Evolutionary conservation across 2,329 filamentous ascomycete genomes (phyloP), one percentile per base, ranked within the genome.

Genomic region (Nigrograna mackinnonii): DNA sequence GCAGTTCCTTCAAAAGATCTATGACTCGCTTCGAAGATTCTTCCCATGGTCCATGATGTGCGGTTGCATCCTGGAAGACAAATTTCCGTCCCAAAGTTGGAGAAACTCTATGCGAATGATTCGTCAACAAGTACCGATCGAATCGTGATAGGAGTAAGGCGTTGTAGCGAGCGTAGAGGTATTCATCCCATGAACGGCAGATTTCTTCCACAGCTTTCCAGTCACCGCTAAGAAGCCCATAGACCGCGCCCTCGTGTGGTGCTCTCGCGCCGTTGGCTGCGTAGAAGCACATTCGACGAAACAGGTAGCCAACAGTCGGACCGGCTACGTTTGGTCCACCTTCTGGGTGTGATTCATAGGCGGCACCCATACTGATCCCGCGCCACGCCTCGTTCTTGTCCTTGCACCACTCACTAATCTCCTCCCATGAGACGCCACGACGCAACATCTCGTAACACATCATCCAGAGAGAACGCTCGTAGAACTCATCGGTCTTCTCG

Each of bases 361-460:
- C 74, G 14, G 86, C 87, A 17, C 88, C 89, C 58, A 97, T 80
- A 46, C 87, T 88, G 24, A 92, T 80, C 31, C 90, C 90, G 48
- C 92, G 84, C 92, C 92, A 99, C 47, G 85, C 82, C 70, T 97
- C 91, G 7, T 89, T 89, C 45, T 88, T 82, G 57, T 92, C 87
- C 35, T 86, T 76, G 58, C 91, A 95, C 89, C 91, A 96, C 36
- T 91, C 87, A 41, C 84, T 82, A 49, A 97, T 87, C 26, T 87
- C 81, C 6, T 79, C 71, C 71, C 87, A 82, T 47, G 78, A 83
- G 52, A 83, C 85, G n/a, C 94, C 94, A 34, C 91, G 84, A 36
- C 92, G 84, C 39, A 99, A 76, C 76, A 96, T 88, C 66, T 96
- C 90, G 74, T 91, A 97, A 69, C 89, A 94, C n/a, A 89, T 87